A percentile compares a stretch with the other conserved stretches of the same genome.
Conservation (phyloP, 2,329 filamentous ascomycete species). For the Neoscytalidium dimidiatum region DNA sequence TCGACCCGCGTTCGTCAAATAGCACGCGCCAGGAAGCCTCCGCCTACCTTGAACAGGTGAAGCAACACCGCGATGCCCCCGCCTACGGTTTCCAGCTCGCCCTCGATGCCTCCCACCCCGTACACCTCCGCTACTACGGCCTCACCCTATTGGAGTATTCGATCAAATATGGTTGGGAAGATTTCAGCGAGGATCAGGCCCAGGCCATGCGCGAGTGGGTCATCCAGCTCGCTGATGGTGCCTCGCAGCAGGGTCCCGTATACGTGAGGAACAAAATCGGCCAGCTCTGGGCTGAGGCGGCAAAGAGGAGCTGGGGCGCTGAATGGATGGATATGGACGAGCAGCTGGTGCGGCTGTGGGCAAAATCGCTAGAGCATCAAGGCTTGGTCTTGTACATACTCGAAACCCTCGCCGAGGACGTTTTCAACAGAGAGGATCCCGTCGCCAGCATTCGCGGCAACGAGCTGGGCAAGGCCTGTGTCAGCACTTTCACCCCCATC, state of each 20-base stretch:
- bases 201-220: slow-evolving; percentile 73
- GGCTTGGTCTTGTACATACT: slow-evolving; percentile 86
- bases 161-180: slow-evolving; percentile 80
- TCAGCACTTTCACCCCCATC: slow-evolving; percentile 89
- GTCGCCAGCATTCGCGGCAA: slow-evolving; percentile 81
- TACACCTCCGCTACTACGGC: slow-evolving; percentile 89
- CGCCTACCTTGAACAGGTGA: slow-evolving; percentile 81
- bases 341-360: slow-evolving; percentile 79
- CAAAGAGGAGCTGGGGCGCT: slow-evolving; percentile 88
- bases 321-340: slow-evolving; percentile 96
- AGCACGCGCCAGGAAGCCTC: slow-evolving; percentile 80
- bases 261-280: slow-evolving; percentile 93
- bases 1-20: slow-evolving; percentile 79
- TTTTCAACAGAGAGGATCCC: slow-evolving; percentile 88
- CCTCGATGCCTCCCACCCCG: slow-evolving; percentile 70
- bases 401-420: slow-evolving; percentile 90
- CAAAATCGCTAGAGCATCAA: slow-evolving; percentile 64
- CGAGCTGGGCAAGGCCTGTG: slow-evolving; percentile 81
- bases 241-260: slow-evolving; percentile 71
- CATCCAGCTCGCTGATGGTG: slow-evolving; percentile 71
- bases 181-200: slow-evolving; percentile 69
- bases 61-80: slow-evolving; percentile 75
- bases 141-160: slow-evolving; percentile 88
- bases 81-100: slow-evolving; percentile 84
- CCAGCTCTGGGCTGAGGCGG: slow-evolving; percentile 91